A percentile compares a stretch with the other conserved stretches of the same genome.
Evolutionary conservation across 169 alveolate genomes (phyloP).

Genomic region (Eimeria tenella): DNA sequence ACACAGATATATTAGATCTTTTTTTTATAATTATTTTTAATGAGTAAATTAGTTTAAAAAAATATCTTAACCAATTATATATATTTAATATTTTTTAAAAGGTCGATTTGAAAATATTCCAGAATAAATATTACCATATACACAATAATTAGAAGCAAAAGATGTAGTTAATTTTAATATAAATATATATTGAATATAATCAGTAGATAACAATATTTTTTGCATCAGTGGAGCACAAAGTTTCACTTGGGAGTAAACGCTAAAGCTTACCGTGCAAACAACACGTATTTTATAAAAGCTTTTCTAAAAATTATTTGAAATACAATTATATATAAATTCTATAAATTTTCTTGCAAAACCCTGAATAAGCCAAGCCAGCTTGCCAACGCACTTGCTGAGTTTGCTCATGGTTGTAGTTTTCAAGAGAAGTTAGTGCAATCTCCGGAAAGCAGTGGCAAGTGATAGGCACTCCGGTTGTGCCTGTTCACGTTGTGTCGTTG

Average conservation of each 20-base stretch:
- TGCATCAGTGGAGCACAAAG: neutral
- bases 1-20: neutral
- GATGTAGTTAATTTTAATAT: neutral
- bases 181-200: neutral
- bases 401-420: too few relatives aligned
- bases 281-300: neutral
- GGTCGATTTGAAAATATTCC: neutral
- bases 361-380: too few relatives aligned
- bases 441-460: too few relatives aligned
- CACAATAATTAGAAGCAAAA: slow-evolving; percentile 9
- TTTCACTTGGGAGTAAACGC: too few relatives aligned
- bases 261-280: neutral
- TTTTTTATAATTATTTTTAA: slow-evolving; percentile 12
- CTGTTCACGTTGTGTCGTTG: too few relatives aligned
- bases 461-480: too few relatives aligned
- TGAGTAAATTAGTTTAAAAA: neutral
- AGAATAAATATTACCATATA: neutral
- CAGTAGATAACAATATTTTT: neutral
- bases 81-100: neutral
- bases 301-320: neutral
- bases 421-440: too few relatives aligned
- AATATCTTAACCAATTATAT: neutral
- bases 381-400: too few relatives aligned
- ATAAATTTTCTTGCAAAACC: neutral
- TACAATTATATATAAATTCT: neutral